Conservation (phyloP, 148 eudicot species). For the Arbutus unedo region DNA sequence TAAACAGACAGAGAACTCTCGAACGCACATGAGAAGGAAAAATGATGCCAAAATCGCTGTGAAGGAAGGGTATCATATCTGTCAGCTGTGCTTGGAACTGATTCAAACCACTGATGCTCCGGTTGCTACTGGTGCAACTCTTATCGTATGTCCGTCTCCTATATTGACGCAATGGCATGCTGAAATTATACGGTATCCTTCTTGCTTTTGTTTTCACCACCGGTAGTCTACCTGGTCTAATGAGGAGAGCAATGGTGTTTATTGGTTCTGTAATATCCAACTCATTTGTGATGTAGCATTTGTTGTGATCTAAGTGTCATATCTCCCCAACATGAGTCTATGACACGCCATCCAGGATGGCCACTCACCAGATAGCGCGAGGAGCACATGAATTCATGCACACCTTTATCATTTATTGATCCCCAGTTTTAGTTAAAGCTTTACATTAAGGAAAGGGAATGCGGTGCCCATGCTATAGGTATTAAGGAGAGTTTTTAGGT, state of each 20-base stretch:
- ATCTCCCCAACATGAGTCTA: background rate
- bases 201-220: slow-evolving; percentile 14
- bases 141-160: slow-evolving; percentile 91
- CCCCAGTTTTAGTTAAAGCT: background rate
- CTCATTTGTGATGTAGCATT: background rate
- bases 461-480: background rate
- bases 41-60: slow-evolving; percentile 33
- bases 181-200: slow-evolving; percentile 78
- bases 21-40: slow-evolving; percentile 43
- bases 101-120: slow-evolving; percentile 73
- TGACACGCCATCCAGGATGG: background rate
- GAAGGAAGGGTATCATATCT: slow-evolving; percentile 56
- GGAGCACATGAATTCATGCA: background rate
- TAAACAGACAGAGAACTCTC: slow-evolving; percentile 21
- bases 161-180: slow-evolving; percentile 95
- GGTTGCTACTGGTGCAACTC: slow-evolving; percentile 82
- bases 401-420: background rate
- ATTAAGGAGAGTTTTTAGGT: background rate
- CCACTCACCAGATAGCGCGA: background rate
- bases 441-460: background rate
- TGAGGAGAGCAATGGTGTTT: background rate
- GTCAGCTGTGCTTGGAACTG: slow-evolving; percentile 70
- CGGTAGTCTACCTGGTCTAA: background rate
- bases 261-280: background rate
- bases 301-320: background rate